Base-by-base conservation (phyloP, 352 stramenopile species). In the Phytopythium aichiense region DNA sequence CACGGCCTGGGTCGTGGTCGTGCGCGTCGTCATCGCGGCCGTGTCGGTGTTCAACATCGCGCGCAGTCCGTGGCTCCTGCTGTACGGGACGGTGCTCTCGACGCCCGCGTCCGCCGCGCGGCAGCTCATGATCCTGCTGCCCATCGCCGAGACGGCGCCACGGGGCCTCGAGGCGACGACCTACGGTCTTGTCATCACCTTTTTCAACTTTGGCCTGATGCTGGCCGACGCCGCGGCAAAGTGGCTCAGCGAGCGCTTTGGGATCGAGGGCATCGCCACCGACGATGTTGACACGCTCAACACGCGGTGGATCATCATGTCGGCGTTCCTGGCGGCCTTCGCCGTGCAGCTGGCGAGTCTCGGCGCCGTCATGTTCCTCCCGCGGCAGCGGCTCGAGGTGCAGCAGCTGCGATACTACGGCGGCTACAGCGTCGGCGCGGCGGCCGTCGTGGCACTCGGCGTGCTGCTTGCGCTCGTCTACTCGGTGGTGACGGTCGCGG, bases 331-430 rank as follows among this genome's bases (percentile, higher is more conserved):
- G 20, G 72, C 84, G 59, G 71, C 69, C 22, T 87, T 71, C 68
- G 42, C 60, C 11, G 68, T 88, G n/a, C 66, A 89, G 49, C 60
- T 86, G 1, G 12, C 67, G 11, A 82, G 72, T 70, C 43, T 87
- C 35, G 64, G 65, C 4, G 73, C 76, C 46, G 61, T 87, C 2
- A 70, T 74, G 11, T 51, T 88, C 16, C 63, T 90, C 16, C 78
- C 81, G 22, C 65, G 69, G 7, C 81, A 90, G 56, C 84, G 81
- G 49, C 72, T 88, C 40, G 78, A 88, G 53, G 76, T 84, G 35
- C 81, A 90, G 57, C 81, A 88, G 49, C 59, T 85, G 5, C 76
- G 81, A 13, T 79, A 78, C 64, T 87, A 86, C 62, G 81, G 81
- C 52, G 73, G 78, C 35, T 83, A 84, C 56, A 87, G 76, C 59